A percentile compares a stretch with the other conserved stretches of the same genome.
Conservation (phyloP, 2,329 filamentous ascomycete species). For the Orbilia quercus region DNA sequence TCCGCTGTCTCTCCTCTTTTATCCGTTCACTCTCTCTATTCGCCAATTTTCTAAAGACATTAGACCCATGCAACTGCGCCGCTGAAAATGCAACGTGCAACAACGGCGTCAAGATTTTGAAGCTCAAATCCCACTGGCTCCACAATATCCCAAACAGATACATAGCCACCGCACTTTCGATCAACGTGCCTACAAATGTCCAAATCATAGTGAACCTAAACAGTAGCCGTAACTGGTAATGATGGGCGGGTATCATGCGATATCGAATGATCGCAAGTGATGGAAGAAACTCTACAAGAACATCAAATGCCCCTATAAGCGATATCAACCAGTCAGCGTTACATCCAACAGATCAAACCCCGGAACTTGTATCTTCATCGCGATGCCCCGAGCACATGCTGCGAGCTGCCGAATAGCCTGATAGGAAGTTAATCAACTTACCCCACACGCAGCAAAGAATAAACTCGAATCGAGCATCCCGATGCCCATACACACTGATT, state of each 20-base stretch:
- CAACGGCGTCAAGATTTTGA: slow-evolving; percentile 30
- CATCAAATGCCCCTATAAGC: slow-evolving; percentile 30
- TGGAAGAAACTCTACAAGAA: slow-evolving; percentile 37
- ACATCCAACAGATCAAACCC: too few species aligned
- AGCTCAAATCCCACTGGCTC: slow-evolving; percentile 34
- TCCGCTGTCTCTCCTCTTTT: background rate
- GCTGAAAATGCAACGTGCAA: slow-evolving; percentile 38
- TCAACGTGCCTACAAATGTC: slow-evolving; percentile 26
- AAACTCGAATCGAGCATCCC: slow-evolving; percentile 29
- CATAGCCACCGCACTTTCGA: slow-evolving; percentile 30
- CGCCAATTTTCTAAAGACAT: slow-evolving; percentile 38
- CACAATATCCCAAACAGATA: slow-evolving; percentile 37
- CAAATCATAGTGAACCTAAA: slow-evolving; percentile 38
- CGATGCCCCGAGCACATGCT: too few species aligned
- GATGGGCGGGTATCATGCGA: slow-evolving; percentile 2
- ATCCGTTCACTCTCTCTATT: slow-evolving; percentile 23
- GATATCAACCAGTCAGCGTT: too few species aligned
- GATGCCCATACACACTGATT: slow-evolving; percentile 44
- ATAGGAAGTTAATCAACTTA: slow-evolving; percentile 15
- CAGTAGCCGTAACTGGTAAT: slow-evolving; percentile 11
- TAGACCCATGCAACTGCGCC: slow-evolving; percentile 34
- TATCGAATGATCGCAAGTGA: slow-evolving; percentile 36
- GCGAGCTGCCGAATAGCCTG: too few species aligned
- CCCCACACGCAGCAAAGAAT: slow-evolving; percentile 43
- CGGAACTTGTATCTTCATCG: too few species aligned